Base-by-base conservation (phyloP, 2,329 filamentous ascomycete species). In the Alternaria incomplexa region DNA sequence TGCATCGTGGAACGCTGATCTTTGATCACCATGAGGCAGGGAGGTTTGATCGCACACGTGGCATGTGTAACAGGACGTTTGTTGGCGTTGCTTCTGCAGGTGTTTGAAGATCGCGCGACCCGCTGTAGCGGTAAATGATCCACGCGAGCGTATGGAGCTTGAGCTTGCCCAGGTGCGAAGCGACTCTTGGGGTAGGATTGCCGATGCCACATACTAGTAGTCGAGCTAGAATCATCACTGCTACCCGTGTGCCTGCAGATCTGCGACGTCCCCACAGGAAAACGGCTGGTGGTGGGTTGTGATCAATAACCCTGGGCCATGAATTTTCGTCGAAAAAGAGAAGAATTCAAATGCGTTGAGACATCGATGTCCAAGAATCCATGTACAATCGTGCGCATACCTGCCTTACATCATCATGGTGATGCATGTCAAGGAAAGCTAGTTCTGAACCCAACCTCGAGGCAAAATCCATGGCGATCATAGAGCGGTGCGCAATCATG, bases 121-220 rank as follows among this genome's bases (percentile, higher is more conserved):
- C 28, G 28, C 40, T 45, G 30, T 36, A 25, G n/a, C 57, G 50
- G 57, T 44, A 59, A 28, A 55, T 59, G 25, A 46, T 47, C 56
- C 26, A 36, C 22, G 20, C 23, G 43, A 25, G 43, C 22, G 56
- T 26, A 44, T 47, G 47, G 7, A 28, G 26, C 47, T 32, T 51
- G 36, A 40, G 36, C 4, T 17, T 40, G 36, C 36, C 36, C 36
- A 40, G n/a, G n/a, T 17, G 47, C 17, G 26, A 32, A 51, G 47
- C 26, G n/a, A 51, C 47, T n/a, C 47, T 51, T 51, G 47, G 56
- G 22, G 22, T 45, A 55, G 48, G 26, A 22, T 46, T 47, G 56
- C 40, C 48, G 40, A 55, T 44, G 15, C 32, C 15, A 59, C 15
- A n/a, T 28, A 36, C 12, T 25, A 26, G n/a, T 22, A 45, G 40